A percentile compares a stretch with the other conserved stretches of the same genome.
phyloP scores from a whole-genome alignment of 805 yeast species.

The Saccharomycopsis synnaedendra region DNA sequence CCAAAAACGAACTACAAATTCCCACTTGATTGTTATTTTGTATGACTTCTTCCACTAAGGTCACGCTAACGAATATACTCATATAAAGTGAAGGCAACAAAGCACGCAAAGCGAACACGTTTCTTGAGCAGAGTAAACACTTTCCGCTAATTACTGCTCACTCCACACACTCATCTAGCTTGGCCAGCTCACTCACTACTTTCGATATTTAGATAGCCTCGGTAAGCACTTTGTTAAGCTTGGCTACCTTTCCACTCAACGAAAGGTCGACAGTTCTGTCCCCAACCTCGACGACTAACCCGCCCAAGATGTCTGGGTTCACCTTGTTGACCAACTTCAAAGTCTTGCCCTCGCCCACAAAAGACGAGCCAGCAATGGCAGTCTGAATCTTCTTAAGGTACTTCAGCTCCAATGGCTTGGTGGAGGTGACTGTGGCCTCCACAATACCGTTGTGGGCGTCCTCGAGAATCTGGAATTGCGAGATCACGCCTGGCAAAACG shows the following conservation, averaged over 20 bases:
- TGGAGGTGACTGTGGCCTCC: constrained; percentile 87
- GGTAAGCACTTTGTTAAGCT: constrained; percentile 76
- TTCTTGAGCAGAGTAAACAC: too few species aligned
- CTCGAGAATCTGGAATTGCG: constrained; percentile 64
- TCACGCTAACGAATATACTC: too few species aligned
- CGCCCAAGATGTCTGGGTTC: constrained; percentile 89
- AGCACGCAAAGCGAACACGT: too few species aligned
- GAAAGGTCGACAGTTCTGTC: constrained; percentile 95
- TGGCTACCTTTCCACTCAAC: constrained; percentile 71
- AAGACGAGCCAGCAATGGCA: constrained; percentile 65
- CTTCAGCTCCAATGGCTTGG: constrained; percentile 74
- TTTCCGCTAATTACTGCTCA: too few species aligned
- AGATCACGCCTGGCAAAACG: constrained; percentile 51
- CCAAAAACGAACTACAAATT: too few species aligned
- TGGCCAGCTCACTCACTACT: background rate
- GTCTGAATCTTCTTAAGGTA: constrained; percentile 66
- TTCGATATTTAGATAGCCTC: constrained; percentile 57
- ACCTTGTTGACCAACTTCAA: constrained; percentile 74
- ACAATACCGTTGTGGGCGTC: constrained; percentile 88
- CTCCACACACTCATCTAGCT: too few species aligned
- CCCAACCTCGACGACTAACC: constrained; percentile 90
- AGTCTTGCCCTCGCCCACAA: constrained; percentile 79
- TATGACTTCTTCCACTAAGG: too few species aligned
- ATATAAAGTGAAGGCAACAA: too few species aligned
- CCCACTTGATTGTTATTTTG: too few species aligned